These are phyloP conservation scores for Ilex asprella DNA, from an alignment of 257 asterid genomes.

Conservation along the genomic window DNA sequence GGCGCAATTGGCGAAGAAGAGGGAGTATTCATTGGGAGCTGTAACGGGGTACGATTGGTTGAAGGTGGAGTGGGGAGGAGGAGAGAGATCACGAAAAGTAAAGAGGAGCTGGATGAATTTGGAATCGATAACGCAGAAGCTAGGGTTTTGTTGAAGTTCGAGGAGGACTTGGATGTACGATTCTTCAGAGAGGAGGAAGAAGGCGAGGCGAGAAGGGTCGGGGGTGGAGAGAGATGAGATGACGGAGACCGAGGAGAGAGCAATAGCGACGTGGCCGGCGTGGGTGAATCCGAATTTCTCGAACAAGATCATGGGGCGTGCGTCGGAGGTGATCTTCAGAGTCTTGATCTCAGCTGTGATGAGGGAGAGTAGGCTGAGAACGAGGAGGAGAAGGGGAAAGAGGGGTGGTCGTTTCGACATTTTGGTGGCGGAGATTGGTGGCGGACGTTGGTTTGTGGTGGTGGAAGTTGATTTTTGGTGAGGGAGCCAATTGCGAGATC, in stretches of 20 bases:
- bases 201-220: constrained; percentile 67
- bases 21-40: constrained; percentile 75
- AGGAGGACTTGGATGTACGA: constrained; percentile 71
- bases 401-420: constrained; percentile 48
- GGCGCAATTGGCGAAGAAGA: constrained; percentile 87
- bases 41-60: constrained; percentile 58
- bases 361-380: constrained; percentile 21
- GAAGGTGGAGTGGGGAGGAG: constrained; percentile 73
- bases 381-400: constrained; percentile 23
- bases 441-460: constrained; percentile 7
- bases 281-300: constrained; percentile 96
- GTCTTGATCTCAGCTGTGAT: constrained; percentile 73
- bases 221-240: constrained; percentile 35
- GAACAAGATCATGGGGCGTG: constrained; percentile 82
- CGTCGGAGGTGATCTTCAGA: constrained; percentile 54
- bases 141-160: constrained; percentile 49
- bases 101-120: constrained; percentile 47
- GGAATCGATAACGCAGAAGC: constrained; percentile 79
- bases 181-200: constrained; percentile 82
- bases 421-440: constrained; percentile 23
- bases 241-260: no score
- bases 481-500: no score
- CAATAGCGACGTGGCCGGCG: constrained; percentile 65
- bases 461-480: no score
- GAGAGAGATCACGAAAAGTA: constrained; percentile 81